Evolutionary conservation across 2,329 filamentous ascomycete species (phyloP).

Genomic region (Fusarium sp.): DNA sequence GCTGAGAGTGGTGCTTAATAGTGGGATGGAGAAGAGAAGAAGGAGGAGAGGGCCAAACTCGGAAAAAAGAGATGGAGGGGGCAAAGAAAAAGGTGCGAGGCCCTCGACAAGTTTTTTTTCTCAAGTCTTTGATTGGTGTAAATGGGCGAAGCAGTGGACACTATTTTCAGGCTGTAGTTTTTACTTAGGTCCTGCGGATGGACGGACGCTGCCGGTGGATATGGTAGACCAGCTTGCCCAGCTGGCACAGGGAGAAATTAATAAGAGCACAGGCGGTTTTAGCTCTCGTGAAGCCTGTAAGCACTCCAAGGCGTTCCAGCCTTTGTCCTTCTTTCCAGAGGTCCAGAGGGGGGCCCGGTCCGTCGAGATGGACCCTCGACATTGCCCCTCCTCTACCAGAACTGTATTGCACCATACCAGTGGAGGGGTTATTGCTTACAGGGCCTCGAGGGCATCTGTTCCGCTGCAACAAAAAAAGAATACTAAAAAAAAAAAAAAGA

Average conservation of each 20-base stretch:
- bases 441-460: constrained; percentile 3
- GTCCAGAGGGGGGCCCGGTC: constrained; percentile 3
- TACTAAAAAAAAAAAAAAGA: background rate
- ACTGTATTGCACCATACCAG: background rate
- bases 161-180: constrained; percentile 18
- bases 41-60: constrained; percentile 40
- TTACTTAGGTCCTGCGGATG: constrained; percentile 11
- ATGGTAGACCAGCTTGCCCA: background rate
- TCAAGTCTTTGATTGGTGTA: constrained; percentile 48
- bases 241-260: background rate
- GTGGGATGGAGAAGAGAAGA: constrained; percentile 44
- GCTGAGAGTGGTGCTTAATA: constrained; percentile 39
- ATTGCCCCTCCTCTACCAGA: constrained; percentile 15
- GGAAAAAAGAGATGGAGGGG: constrained; percentile 43
- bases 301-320: background rate
- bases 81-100: constrained; percentile 47
- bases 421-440: constrained; percentile 30
- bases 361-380: constrained; percentile 8
- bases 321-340: background rate
- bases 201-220: constrained; percentile 36
- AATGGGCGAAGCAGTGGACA: constrained; percentile 39
- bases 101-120: constrained; percentile 51
- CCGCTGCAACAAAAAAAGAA: background rate
- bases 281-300: background rate
- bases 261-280: constrained; percentile 12